Evolutionary conservation across 495 filamentous ascomycete genomes (phyloP).

Genomic region (Geoglossum glabrum): DNA sequence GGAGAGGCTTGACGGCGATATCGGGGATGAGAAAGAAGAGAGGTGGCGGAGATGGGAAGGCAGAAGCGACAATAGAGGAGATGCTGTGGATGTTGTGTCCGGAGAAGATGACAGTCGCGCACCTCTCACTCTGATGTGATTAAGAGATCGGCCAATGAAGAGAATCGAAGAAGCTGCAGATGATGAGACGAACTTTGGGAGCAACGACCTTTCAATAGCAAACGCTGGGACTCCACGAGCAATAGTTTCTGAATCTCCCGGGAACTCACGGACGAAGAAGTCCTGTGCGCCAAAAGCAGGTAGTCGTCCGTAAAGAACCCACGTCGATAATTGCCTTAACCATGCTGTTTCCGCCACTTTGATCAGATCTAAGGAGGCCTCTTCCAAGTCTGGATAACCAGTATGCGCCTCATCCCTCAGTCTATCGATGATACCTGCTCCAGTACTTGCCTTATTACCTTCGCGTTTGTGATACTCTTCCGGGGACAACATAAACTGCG

Average conservation of each 20-base stretch:
- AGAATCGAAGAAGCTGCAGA: conserved; percentile 64
- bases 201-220: conserved; percentile 28
- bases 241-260: conserved; percentile 13
- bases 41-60: conserved; percentile 53
- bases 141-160: conserved; percentile 77
- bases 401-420: conserved; percentile 57
- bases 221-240: conserved; percentile 22
- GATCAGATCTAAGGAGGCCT: conserved; percentile 47
- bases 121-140: conserved; percentile 45
- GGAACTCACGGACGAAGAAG: conserved; percentile 46
- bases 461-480: conserved; percentile 7
- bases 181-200: conserved; percentile 60
- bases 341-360: conserved; percentile 69
- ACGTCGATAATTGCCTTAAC: conserved; percentile 74
- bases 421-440: conserved; percentile 54
- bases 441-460: conserved; percentile 18
- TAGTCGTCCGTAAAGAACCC: conserved; percentile 72
- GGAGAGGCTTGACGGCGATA: conserved; percentile 47
- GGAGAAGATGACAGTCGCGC: conserved; percentile 13
- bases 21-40: conserved; percentile 47
- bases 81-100: conserved; percentile 19
- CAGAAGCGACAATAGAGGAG: conserved; percentile 42
- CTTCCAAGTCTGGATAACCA: conserved; percentile 73
- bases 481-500: conserved; percentile 36
- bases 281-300: conserved; percentile 52